phyloP scores from a whole-genome alignment of 1,139 yeast genomes.

The Lodderomyces jiufengensis region DNA sequence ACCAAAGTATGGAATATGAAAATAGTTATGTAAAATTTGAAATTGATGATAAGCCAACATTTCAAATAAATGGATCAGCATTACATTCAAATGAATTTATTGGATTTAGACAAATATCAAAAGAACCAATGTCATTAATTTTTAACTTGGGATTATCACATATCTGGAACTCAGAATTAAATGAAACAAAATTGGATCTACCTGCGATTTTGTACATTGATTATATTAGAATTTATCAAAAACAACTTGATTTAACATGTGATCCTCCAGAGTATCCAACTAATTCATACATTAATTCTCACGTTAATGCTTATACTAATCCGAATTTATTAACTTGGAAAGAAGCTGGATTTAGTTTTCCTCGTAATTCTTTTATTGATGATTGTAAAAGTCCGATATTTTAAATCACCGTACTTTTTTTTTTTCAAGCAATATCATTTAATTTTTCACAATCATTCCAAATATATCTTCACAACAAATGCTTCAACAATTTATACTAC shows the following conservation, averaged over 20 bases:
- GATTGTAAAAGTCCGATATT: conserved; percentile 11
- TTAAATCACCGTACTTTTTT: too few relatives aligned
- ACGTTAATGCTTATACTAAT: conserved; percentile 22
- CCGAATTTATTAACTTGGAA: conserved; percentile 24
- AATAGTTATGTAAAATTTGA: conserved; percentile 25
- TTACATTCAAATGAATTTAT: conserved; percentile 24
- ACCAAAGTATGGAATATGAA: conserved; percentile 17
- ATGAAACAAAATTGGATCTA: conserved; percentile 21
- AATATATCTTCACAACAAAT: not conserved
- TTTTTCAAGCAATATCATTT: not conserved
- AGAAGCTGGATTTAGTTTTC: conserved; percentile 23
- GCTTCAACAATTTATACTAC: not conserved
- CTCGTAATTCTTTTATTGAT: conserved; percentile 20
- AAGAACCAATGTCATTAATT: conserved; percentile 29
- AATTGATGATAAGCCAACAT: conserved; percentile 20
- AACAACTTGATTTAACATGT: conserved; percentile 22
- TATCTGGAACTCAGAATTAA: conserved; percentile 23
- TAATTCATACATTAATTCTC: conserved; percentile 22
- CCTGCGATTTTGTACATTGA: conserved; percentile 27
- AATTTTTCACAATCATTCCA: not conserved
- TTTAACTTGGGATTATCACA: conserved; percentile 28
- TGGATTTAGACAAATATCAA: conserved; percentile 26
- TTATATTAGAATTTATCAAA: conserved; percentile 27
- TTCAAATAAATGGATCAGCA: conserved; percentile 23
- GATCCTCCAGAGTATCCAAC: conserved; percentile 28